Percentiles rank a stretch among this genome's conserved stretches.
phyloP scores from a whole-genome alignment of 257 asterid species.

The Mentha longifolia region DNA sequence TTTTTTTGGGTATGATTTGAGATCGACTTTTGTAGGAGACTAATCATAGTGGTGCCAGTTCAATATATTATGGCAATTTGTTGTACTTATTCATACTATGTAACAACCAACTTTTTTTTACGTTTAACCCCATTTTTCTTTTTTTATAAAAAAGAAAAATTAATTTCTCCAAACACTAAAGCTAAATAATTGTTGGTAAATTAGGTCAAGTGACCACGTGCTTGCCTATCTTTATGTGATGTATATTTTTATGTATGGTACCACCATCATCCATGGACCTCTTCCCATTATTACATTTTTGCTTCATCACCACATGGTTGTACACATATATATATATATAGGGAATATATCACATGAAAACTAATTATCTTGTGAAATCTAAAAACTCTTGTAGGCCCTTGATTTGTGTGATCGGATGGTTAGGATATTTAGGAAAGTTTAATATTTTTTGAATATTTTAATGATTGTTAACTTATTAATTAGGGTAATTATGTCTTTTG shows the following conservation, averaged over 20 bases:
- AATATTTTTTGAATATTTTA: no score
- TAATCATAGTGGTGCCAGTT: constrained; percentile 34
- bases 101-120: constrained; percentile 24
- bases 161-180: not conserved
- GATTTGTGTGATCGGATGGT: no score
- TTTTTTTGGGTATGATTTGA: constrained; percentile 29
- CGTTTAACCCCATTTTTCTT: not conserved
- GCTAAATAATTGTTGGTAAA: constrained; percentile 9
- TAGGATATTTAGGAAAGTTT: no score
- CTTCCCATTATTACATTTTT: constrained; percentile 33
- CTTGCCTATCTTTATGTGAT: constrained; percentile 26
- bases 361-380: no score
- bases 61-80: constrained; percentile 15
- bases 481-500: no score
- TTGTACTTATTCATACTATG: constrained; percentile 30
- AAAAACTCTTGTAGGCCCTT: no score
- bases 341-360: no score
- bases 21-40: constrained; percentile 19
- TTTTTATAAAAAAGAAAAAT: not conserved
- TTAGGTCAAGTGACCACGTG: constrained; percentile 61
- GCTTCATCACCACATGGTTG: constrained; percentile 41
- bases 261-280: constrained; percentile 22
- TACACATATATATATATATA: no score
- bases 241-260: not conserved
- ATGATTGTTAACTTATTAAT: no score